A percentile compares a stretch with the other conserved stretches of the same genome.
Evolutionary conservation across 2,329 filamentous ascomycete species (phyloP).

Genomic region (Diaporthe caulivora): DNA sequence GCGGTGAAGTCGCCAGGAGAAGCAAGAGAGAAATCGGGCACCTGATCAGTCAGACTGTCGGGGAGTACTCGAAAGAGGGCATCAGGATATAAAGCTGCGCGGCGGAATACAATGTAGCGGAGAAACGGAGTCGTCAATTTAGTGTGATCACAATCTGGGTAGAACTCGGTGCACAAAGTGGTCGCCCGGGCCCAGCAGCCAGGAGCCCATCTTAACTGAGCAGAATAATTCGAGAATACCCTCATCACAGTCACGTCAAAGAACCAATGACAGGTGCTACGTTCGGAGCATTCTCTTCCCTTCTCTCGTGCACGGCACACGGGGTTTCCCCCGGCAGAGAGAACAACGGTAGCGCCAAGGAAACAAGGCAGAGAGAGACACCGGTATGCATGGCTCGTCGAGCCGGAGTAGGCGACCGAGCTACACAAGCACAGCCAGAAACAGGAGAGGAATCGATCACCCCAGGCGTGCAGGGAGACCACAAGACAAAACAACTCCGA

Average conservation of each 20-base stretch:
- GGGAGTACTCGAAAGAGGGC: slow-evolving; percentile 85
- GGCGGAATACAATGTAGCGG: slow-evolving; percentile 25
- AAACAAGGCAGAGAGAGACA: neutral
- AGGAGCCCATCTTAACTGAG: neutral
- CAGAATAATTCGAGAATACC: slow-evolving; percentile 23
- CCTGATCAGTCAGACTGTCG: slow-evolving; percentile 82
- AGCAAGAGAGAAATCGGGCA: slow-evolving; percentile 81
- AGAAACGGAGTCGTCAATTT: neutral
- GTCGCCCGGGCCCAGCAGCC: neutral
- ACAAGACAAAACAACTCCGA: neutral
- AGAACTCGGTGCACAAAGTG: slow-evolving; percentile 7
- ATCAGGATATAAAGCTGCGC: slow-evolving; percentile 69
- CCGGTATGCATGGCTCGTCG: neutral
- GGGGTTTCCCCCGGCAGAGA: neutral
- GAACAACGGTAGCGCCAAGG: neutral
- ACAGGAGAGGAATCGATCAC: neutral
- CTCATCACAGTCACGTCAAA: neutral
- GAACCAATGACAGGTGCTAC: neutral
- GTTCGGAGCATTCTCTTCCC: neutral
- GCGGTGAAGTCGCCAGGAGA: slow-evolving; percentile 78
- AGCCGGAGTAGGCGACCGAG: slow-evolving; percentile 29
- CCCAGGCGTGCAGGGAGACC: neutral
- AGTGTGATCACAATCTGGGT: slow-evolving; percentile 1
- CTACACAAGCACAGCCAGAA: slow-evolving; percentile 34
- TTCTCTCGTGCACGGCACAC: neutral